These are phyloP conservation scores for Pichia sp. DNA, from an alignment of 1,139 yeast genomes.

Conservation along the genomic window DNA sequence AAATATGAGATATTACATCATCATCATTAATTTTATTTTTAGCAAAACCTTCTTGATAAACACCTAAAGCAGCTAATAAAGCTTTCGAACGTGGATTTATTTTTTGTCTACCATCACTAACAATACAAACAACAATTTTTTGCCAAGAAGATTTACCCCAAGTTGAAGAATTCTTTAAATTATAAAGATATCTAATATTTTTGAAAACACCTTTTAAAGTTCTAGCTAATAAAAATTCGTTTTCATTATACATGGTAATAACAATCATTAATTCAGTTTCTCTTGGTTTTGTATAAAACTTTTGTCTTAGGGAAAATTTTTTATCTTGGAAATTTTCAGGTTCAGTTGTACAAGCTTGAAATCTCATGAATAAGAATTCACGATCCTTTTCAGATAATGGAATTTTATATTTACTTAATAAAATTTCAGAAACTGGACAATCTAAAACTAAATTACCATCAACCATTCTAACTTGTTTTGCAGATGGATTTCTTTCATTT, in stretches of 20 bases:
- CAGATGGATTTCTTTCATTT: constrained; percentile 12
- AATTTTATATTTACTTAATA: constrained; percentile 49
- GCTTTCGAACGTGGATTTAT: constrained; percentile 60
- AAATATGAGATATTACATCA: constrained; percentile 64
- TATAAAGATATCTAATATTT: constrained; percentile 57
- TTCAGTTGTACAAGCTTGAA: constrained; percentile 77
- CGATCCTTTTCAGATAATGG: constrained; percentile 46
- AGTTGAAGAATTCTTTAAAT: constrained; percentile 48
- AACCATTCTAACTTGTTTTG: constrained; percentile 37
- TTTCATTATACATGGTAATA: constrained; percentile 77
- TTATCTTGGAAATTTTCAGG: constrained; percentile 55
- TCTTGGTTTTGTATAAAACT: constrained; percentile 58
- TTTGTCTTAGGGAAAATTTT: constrained; percentile 62
- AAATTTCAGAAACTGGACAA: constrained; percentile 64
- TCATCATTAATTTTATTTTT: constrained; percentile 68
- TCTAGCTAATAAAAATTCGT: constrained; percentile 62
- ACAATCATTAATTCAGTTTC: constrained; percentile 69
- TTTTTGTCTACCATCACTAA: constrained; percentile 72
- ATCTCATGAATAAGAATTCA: constrained; percentile 72
- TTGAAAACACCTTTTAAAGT: constrained; percentile 74
- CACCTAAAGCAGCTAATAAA: constrained; percentile 65
- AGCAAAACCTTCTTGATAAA: constrained; percentile 78
- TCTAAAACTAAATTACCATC: constrained; percentile 72
- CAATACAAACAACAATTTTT: constrained; percentile 64
- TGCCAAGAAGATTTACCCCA: constrained; percentile 86